Percentiles rank a stretch among this genome's conserved stretches.
Conservation (phyloP, 2,329 filamentous ascomycete genomes). For the Aspergillus sp. region DNA sequence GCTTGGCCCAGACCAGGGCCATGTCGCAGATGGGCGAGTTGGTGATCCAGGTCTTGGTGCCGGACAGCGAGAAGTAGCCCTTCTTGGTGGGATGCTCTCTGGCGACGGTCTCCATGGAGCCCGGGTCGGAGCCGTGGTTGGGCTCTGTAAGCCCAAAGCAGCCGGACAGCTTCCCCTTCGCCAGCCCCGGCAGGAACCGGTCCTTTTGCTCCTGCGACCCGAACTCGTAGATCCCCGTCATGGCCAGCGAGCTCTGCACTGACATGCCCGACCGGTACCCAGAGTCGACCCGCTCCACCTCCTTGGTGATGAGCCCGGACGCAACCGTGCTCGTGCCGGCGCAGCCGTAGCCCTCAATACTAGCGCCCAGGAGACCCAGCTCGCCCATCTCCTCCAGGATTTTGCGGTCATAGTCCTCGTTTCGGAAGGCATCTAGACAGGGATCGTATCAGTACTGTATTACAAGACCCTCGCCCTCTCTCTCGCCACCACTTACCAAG, state of each 20-base stretch:
- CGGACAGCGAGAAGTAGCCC: conserved; percentile 69
- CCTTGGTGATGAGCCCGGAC: conserved; percentile 79
- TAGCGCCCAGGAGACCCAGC: conserved; percentile 76
- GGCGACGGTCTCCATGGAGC: conserved; percentile 82
- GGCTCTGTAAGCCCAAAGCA: conserved; percentile 88
- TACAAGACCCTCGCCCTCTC: conserved; percentile 4
- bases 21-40: conserved; percentile 86
- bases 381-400: conserved; percentile 90
- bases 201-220: conserved; percentile 83
- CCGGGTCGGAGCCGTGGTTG: conserved; percentile 85
- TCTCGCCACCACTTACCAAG: too few relatives aligned
- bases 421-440: conserved; percentile 64
- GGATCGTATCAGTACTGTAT: not conserved
- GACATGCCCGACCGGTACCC: conserved; percentile 90
- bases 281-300: conserved; percentile 83
- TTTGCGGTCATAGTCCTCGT: conserved; percentile 75
- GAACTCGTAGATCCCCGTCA: conserved; percentile 85
- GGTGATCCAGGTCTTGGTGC: conserved; percentile 90
- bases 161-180: conserved; percentile 70
- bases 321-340: conserved; percentile 81
- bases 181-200: conserved; percentile 68
- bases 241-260: conserved; percentile 83
- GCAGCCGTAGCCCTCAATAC: conserved; percentile 78
- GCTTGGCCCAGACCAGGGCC: conserved; percentile 83
- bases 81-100: conserved; percentile 75